Conservation (phyloP, 2,329 filamentous ascomycete genomes). For the Plenodomus lindquistii region DNA sequence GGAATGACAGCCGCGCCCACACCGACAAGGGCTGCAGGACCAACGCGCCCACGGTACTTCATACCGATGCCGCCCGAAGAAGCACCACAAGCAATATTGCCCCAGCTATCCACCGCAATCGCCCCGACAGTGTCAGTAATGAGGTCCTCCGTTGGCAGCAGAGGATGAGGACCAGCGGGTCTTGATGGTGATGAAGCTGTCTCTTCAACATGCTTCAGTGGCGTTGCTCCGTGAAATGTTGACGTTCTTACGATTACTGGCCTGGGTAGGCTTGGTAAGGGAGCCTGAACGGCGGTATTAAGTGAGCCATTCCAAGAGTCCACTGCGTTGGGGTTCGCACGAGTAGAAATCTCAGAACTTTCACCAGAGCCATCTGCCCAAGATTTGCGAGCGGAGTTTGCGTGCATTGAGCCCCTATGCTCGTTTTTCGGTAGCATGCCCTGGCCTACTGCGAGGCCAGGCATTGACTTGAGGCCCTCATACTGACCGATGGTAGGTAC, state of each 20-base stretch:
- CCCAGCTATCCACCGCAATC: slow-evolving; percentile 84
- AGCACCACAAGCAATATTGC: slow-evolving; percentile 89
- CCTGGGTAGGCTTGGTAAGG: slow-evolving; percentile 11
- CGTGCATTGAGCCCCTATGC: slow-evolving; percentile 10
- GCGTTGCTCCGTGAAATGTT: slow-evolving; percentile 11
- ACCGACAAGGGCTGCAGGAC: slow-evolving; percentile 89
- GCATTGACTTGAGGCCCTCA: slow-evolving; percentile 6
- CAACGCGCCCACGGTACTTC: slow-evolving; percentile 91
- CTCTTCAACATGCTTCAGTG: slow-evolving; percentile 17
- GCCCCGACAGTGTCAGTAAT: slow-evolving; percentile 95
- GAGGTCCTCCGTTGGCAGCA: slow-evolving; percentile 54
- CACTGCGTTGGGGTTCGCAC: slow-evolving; percentile 25
- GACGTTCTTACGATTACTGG: slow-evolving; percentile 5
- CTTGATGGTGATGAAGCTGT: slow-evolving; percentile 9
- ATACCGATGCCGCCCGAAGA: slow-evolving; percentile 98
- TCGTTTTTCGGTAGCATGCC: slow-evolving; percentile 29
- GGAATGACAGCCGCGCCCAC: slow-evolving; percentile 91
- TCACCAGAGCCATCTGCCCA: slow-evolving; percentile 48
- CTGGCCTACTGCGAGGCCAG: slow-evolving; percentile 6
- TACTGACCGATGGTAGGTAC: slow-evolving; percentile 39
- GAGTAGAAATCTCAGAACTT: slow-evolving; percentile 32
- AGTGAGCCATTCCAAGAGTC: slow-evolving; percentile 17
- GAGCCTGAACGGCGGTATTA: slow-evolving; percentile 3
- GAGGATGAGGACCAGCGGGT: slow-evolving; percentile 1
- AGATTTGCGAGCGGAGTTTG: slow-evolving; percentile 12